Conservation (phyloP, 352 stramenopile genomes). For the Globisporangium echinulatum region DNA sequence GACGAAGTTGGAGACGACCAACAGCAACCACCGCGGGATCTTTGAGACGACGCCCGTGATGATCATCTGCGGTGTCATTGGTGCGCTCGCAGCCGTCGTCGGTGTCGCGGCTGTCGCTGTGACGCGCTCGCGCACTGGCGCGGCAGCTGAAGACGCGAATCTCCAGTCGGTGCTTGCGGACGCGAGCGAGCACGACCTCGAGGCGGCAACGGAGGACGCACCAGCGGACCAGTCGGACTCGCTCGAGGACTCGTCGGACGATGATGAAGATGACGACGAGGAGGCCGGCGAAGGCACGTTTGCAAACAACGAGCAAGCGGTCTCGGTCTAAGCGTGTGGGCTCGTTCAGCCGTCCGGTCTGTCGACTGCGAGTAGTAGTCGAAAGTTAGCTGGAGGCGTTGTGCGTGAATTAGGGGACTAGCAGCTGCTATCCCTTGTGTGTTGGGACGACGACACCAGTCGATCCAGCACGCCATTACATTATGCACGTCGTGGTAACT, state of each 20-base stretch:
- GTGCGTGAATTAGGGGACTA: no score
- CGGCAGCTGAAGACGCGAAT: constrained; percentile 13
- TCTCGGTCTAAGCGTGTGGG: constrained; percentile 14
- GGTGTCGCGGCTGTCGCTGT: constrained; percentile 54
- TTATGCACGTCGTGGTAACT: no score
- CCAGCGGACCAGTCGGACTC: constrained; percentile 30
- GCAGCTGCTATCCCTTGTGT: no score
- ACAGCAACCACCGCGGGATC: constrained; percentile 28
- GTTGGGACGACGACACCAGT: no score
- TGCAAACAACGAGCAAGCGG: constrained; percentile 28
- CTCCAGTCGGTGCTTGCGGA: constrained; percentile 36
- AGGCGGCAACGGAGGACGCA: constrained; percentile 35
- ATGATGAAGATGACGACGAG: constrained; percentile 25
- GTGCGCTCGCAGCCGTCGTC: constrained; percentile 55
- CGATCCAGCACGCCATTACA: no score
- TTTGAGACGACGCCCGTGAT: constrained; percentile 37
- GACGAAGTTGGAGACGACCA: constrained; percentile 40
- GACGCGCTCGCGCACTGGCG: constrained; percentile 20
- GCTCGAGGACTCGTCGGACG: constrained; percentile 44
- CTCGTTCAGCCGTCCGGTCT: not conserved
- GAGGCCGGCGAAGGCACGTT: constrained; percentile 56
- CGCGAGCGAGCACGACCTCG: constrained; percentile 47
- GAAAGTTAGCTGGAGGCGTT: no score
- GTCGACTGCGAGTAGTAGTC: no score
- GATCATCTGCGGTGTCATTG: constrained; percentile 61